Evolutionary conservation across 106 monocot species (phyloP), one percentile per base, ranked within the genome.

Genomic region (Hemerocallis citrina): DNA sequence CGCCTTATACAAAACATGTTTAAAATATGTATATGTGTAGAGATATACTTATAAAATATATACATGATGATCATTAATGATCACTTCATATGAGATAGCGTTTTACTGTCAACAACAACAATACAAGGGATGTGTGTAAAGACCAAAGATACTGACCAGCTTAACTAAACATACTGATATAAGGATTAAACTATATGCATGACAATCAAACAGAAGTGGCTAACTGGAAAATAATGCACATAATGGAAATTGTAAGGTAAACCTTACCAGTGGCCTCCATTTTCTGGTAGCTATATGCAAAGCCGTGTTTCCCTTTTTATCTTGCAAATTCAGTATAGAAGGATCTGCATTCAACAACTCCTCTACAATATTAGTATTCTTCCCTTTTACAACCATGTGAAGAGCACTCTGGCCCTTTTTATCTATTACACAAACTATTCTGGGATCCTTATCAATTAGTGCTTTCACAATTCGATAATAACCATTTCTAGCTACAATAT

Each of bases 311-410:
- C 90, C 95, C 58, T 90, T 96, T 74, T 84, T 96, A 68, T 96
- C 95, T n/a, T 80, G 64, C 21, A 83, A 51, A 64, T 96, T 96
- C 43, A 96, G 86, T 48, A 90, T 77, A n/a, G 86, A 81, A 14
- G 62, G 36, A 72, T 90, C 84, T 44, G 77, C 72, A 34, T 27
- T 31, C 31, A 96, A 34, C 34, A 96, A 48, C 34, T 90, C 95
- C 68, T 90, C 86, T 15, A 96, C 81, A 41, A 82, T 79, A 55
- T 79, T 76, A 25, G 83, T 48, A 68, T 77, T 81, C 36, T 64
- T 66, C 3, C 95, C 95, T 73, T 96, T 96, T 15, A 90, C 95
- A 58, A 90, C 95, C 95, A 96, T 96, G 68, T 96, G 95, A 77
- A 96, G 95, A 30, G 95, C 95, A 61, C 81, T 96, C 52, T 96